These are phyloP conservation scores for Pseudocohnilembus persalinus DNA, from an alignment of 169 alveolate genomes.

Conservation along the genomic window DNA sequence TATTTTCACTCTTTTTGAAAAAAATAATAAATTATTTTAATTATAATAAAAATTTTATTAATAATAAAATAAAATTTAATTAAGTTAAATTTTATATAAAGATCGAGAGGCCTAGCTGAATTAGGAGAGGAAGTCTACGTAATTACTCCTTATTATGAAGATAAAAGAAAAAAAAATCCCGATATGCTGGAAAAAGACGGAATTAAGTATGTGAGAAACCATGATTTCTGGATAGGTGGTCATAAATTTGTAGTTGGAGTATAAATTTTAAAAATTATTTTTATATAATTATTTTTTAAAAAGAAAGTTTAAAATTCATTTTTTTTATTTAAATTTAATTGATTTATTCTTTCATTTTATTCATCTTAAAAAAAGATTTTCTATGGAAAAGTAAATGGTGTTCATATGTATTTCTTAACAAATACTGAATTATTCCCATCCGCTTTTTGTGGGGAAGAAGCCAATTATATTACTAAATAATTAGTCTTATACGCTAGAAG, in stretches of 20 bases:
- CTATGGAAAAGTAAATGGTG: slow-evolving; percentile 73
- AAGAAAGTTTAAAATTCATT: background rate
- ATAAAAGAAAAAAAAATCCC: slow-evolving; percentile 77
- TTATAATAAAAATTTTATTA: too few relatives aligned
- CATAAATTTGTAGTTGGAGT: slow-evolving; percentile 69
- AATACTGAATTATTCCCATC: slow-evolving; percentile 77
- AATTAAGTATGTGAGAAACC: slow-evolving; percentile 59
- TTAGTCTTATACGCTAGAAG: slow-evolving; percentile 86
- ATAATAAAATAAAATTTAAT: too few relatives aligned
- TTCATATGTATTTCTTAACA: slow-evolving; percentile 81
- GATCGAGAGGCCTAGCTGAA: slow-evolving; percentile 75
- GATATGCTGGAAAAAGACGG: slow-evolving; percentile 80
- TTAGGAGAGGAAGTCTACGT: slow-evolving; percentile 83
- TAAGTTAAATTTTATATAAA: too few relatives aligned
- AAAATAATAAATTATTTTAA: too few relatives aligned
- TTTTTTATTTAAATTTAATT: too few relatives aligned
- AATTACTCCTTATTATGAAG: slow-evolving; percentile 87
- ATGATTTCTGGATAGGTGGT: slow-evolving; percentile 69
- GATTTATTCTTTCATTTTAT: too few relatives aligned
- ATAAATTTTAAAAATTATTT: too few relatives aligned
- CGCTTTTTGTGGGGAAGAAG: slow-evolving; percentile 81
- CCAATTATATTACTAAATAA: slow-evolving; percentile 54
- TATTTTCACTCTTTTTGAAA: too few relatives aligned
- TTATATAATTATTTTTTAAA: background rate
- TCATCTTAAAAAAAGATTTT: background rate